Evolutionary conservation across 2,329 filamentous ascomycete species (phyloP), one percentile per base, ranked within the genome.

Genomic region (Dactylellina drechsleri): DNA sequence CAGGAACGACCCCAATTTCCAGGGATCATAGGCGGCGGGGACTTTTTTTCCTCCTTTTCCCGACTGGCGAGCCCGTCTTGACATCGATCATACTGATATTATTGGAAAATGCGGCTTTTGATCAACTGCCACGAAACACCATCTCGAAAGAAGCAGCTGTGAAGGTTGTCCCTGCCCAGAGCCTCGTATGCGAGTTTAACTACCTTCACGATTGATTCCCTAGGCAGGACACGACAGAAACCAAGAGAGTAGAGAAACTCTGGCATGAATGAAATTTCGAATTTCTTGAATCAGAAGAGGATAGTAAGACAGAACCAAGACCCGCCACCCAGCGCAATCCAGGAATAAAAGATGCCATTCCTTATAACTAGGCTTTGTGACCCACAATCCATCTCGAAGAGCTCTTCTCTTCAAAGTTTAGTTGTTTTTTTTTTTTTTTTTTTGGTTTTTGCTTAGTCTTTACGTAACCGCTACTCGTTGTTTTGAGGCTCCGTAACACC

Each of bases 101-200:
- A 36, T 36, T 36, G 31, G 31, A 36, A 36, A 36, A 36, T 47
- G 13, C 31, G 13, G 23, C 7, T 18, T 60, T 50, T 41, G 31
- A 36, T 16, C 15, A 53, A 23, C 23, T 23, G 23, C 4, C 23
- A 23, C 23, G 23, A 52, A 62, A 18, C n/a, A 6, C 47, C 20
- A 43, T 62, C 45, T 23, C 47, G 59, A 62, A 53, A 36, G n/a
- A 18, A 53, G 45, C 59, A 62, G 59, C 45, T 62, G 45, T 45
- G 1, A n/a, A 62, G 41, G 52, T 1, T 53, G 23, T 45, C 43
- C 43, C 47, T 43, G 28, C 40, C 28, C 40, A 43, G 23, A 8
- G 13, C 23, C 13, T 7, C 28, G 18, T 18, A 43, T 23, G 23
- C 26, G 49, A 18, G 5, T 54, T 28, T 4, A 10, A 36, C 10